A percentile compares a stretch with the other conserved stretches of the same genome.
Evolutionary conservation across 345 rosid species (phyloP).

Genomic region (Dovyalis caffra): DNA sequence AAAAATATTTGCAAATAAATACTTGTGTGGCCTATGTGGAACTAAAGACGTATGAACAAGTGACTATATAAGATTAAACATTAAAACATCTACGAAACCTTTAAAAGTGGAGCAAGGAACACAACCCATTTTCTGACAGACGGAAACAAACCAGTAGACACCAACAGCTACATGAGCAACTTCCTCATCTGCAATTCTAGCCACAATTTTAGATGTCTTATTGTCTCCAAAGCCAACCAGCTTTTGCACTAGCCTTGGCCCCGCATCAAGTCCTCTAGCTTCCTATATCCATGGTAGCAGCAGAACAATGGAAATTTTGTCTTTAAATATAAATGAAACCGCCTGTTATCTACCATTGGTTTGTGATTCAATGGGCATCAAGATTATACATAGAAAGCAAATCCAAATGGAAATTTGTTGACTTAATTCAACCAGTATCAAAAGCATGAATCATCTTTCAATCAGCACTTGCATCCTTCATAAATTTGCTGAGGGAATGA

Average conservation of each 20-base stretch:
- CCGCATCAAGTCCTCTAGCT: conserved; percentile 98
- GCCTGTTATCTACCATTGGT: not conserved
- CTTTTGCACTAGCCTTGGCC: conserved; percentile 84
- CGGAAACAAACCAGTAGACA: conserved; percentile 70
- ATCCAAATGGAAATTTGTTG: not conserved
- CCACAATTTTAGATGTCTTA: conserved; percentile 70
- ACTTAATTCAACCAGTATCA: not conserved
- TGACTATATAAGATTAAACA: not conserved
- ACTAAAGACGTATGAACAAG: not conserved
- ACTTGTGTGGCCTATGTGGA: conserved; percentile 1
- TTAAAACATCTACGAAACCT: conserved; percentile 41
- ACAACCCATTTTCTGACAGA: conserved; percentile 65
- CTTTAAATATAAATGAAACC: not conserved
- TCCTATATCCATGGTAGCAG: conserved; percentile 44
- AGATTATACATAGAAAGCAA: no score
- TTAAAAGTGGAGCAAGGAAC: conserved; percentile 78
- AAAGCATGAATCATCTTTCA: not conserved
- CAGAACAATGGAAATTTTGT: not conserved
- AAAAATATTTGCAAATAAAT: conserved; percentile 12
- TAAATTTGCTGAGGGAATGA: no score
- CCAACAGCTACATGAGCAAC: conserved; percentile 95
- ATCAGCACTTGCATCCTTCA: not conserved
- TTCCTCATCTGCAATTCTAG: conserved; percentile 83
- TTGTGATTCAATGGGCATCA: not conserved
- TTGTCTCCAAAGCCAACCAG: conserved; percentile 81